Conservation (phyloP, 2,329 filamentous ascomycete species). For the Clonostachys solani region DNA sequence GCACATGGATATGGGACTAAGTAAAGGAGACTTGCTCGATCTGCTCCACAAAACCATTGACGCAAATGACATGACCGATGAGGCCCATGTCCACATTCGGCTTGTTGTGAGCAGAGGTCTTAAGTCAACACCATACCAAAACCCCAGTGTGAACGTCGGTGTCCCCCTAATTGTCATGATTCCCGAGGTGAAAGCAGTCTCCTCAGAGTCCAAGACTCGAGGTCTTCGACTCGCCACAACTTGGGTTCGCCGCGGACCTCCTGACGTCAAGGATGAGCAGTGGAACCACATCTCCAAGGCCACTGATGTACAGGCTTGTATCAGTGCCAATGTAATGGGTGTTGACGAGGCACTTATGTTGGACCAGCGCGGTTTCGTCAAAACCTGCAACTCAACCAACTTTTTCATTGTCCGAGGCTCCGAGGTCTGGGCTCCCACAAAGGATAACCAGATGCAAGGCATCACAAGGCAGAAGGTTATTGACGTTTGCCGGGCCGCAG, state of each 20-base stretch:
- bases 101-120: slow-evolving; percentile 19
- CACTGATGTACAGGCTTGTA: slow-evolving; percentile 21
- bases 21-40: slow-evolving; percentile 13
- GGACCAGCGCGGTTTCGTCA: slow-evolving; percentile 18
- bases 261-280: slow-evolving; percentile 21
- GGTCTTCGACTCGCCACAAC: slow-evolving; percentile 17
- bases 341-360: slow-evolving; percentile 22
- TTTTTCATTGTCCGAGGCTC: slow-evolving; percentile 22
- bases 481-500: slow-evolving; percentile 16
- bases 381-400: slow-evolving; percentile 23
- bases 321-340: slow-evolving; percentile 18
- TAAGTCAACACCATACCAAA: slow-evolving; percentile 17
- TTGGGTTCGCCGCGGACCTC: slow-evolving; percentile 19
- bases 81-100: slow-evolving; percentile 18
- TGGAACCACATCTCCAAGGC: slow-evolving; percentile 24
- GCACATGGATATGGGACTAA: slow-evolving; percentile 18
- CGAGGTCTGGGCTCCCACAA: slow-evolving; percentile 22
- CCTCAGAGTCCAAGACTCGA: slow-evolving; percentile 10
- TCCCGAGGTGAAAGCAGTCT: slow-evolving; percentile 17
- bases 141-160: slow-evolving; percentile 17
- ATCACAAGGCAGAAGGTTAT: slow-evolving; percentile 22
- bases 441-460: slow-evolving; percentile 22
- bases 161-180: slow-evolving; percentile 21
- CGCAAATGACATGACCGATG: slow-evolving; percentile 15
- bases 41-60: slow-evolving; percentile 16